Base-by-base conservation (phyloP, 805 yeast genomes). In the Cyberlindnera samutprakarnensis region DNA sequence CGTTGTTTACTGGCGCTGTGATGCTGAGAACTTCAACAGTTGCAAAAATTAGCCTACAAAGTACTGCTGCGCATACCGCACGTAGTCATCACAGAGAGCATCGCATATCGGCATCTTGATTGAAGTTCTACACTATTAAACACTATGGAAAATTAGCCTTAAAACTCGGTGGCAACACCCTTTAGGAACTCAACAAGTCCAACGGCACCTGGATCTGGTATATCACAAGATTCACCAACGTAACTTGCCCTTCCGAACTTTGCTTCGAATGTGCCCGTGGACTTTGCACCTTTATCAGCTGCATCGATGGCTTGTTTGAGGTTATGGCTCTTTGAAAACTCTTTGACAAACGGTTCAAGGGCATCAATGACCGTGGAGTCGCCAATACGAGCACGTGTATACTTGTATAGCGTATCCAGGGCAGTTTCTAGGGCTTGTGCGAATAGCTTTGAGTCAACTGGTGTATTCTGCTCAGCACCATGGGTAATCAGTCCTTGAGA, bases 171-270 rank as follows among this genome's bases (percentile, higher is more conserved):
- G 35, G 54, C 51, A 15, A 59, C 54, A 47, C 67, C 68, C 38
- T 59, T 60, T 36, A 64, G 43, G 48, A 62, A 63, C 36, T 56
- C 83, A 22, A 76, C 81, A 16, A 88, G 61, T 4, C 96, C 96
- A 36, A 85, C 74, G 3, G 96, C 96, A 42, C 97, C 96, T 5
- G 97, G 96, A 49, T 88, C 97, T 2, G 95, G 94, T 19, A 87
- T 59, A n/a, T 59, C 56, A 18, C 47, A 42, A 6, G 66, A 66
- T n/a, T 82, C 84, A 17, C 84, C 86, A 18, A 88, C 96, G 53
- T 88, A 90, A 5, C 94, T 80, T 13, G 97, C 95, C 50, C 97
- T 74, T 19, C 97, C 97, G 45, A 90, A 86, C 46, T 79, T 79
- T 27, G 96, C 96, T 42, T 74, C 78, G 42, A 83, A 60, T 23